These are phyloP conservation scores for Marchantia paleacea DNA, from an alignment of 225 moss, liverwort and hornwort genomes.

Conservation along the genomic window DNA sequence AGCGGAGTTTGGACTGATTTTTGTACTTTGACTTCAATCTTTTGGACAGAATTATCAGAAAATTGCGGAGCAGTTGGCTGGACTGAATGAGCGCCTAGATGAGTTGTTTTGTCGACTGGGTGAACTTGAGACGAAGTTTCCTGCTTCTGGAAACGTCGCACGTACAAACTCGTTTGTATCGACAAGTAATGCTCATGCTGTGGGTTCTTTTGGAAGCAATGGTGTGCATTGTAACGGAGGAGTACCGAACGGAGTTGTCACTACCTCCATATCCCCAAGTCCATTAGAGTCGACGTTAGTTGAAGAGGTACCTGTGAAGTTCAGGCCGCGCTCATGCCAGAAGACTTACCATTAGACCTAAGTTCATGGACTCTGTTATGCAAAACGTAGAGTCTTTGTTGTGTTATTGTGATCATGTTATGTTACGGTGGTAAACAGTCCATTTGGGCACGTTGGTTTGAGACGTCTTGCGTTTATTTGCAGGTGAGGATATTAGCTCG, in stretches of 20 bases:
- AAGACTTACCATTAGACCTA: no score
- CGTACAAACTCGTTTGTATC: conserved; percentile 42
- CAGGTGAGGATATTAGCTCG: conserved; percentile 46
- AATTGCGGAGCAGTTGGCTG: conserved; percentile 48
- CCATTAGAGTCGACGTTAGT: conserved; percentile 35
- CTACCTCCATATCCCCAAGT: conserved; percentile 25
- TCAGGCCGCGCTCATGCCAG: no score
- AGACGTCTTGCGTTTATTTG: not conserved
- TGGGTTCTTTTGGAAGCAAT: conserved; percentile 51
- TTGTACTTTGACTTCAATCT: not conserved
- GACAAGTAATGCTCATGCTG: conserved; percentile 28
- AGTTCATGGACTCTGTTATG: no score
- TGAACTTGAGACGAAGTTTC: conserved; percentile 43
- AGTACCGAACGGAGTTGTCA: conserved; percentile 32
- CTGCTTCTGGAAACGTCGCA: conserved; percentile 33
- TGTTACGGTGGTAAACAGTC: not conserved
- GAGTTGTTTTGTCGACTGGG: conserved; percentile 42
- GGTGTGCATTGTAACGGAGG: conserved; percentile 47
- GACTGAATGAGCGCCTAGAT: conserved; percentile 49
- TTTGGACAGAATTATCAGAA: conserved; percentile 39
- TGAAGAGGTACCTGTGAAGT: conserved; percentile 40
- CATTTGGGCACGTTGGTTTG: not conserved
- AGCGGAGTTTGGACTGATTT: not conserved
- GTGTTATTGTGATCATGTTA: no score
- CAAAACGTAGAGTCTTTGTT: no score